Conservation (phyloP, 129 eudicot genomes). For the Arctium lappa region DNA sequence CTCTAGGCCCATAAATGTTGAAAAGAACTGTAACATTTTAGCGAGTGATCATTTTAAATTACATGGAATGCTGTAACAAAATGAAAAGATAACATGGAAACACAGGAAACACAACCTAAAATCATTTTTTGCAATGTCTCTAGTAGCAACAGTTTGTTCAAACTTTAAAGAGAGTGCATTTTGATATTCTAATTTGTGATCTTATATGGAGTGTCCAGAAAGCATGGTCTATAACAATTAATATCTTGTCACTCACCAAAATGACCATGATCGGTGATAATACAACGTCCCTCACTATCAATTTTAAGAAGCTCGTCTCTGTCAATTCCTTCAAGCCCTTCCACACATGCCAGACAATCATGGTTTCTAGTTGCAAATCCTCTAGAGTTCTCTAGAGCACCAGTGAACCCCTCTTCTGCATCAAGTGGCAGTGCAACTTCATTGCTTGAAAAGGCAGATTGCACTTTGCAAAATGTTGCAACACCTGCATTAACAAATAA, state of each 20-base stretch:
- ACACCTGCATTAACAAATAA: conserved; percentile 55
- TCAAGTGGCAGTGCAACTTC: conserved; percentile 90
- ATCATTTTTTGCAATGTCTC: neutral
- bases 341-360: conserved; percentile 30
- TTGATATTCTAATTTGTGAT: neutral
- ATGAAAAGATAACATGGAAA: neutral
- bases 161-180: neutral
- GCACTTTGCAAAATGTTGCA: conserved; percentile 94
- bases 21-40: conserved; percentile 69
- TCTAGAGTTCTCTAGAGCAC: conserved; percentile 56
- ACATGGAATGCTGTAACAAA: neutral
- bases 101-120: neutral
- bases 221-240: conserved; percentile 9
- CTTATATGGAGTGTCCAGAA: neutral
- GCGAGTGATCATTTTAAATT: neutral
- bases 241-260: conserved; percentile 58
- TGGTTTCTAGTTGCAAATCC: conserved; percentile 40
- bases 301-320: conserved; percentile 68
- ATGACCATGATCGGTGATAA: conserved; percentile 93
- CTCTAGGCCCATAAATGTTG: conserved; percentile 94
- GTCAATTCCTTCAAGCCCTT: conserved; percentile 71
- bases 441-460: conserved; percentile 67
- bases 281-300: conserved; percentile 96
- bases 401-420: conserved; percentile 97
- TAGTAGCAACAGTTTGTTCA: neutral